These are phyloP conservation scores for Aspergillus campestris DNA, from an alignment of 495 filamentous ascomycete species.

Conservation along the genomic window DNA sequence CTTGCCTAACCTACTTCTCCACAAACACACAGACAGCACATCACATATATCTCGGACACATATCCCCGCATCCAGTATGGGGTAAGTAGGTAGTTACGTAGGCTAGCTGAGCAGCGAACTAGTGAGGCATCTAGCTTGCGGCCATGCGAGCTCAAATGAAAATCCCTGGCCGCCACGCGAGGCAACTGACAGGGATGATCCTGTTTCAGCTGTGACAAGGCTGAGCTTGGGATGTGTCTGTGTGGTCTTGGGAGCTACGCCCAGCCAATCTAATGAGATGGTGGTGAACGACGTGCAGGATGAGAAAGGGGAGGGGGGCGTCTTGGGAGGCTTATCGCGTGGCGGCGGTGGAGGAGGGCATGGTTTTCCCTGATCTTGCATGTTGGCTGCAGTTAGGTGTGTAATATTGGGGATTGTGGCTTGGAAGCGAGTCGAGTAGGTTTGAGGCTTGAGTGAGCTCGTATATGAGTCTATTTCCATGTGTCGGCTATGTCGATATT, in stretches of 20 bases:
- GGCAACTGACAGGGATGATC: slow-evolving; percentile 8
- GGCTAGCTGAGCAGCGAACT: neutral
- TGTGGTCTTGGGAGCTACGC: neutral
- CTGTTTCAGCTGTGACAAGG: neutral
- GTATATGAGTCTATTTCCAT: too few relatives aligned
- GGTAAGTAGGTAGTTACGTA: neutral
- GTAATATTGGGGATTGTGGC: too few relatives aligned
- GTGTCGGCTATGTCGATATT: too few relatives aligned
- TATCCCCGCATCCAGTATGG: neutral
- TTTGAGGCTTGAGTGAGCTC: too few relatives aligned
- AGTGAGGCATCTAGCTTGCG: neutral
- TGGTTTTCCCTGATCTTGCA: neutral
- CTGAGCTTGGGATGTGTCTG: neutral
- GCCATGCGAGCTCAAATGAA: slow-evolving; percentile 1
- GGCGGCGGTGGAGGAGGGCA: neutral
- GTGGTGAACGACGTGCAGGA: too few relatives aligned
- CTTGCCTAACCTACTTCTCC: too few relatives aligned
- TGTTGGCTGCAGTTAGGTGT: too few relatives aligned
- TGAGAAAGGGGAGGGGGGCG: too few relatives aligned
- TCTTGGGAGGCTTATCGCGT: too few relatives aligned
- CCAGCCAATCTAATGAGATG: neutral
- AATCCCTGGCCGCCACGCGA: slow-evolving; percentile 29
- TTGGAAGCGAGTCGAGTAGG: too few relatives aligned
- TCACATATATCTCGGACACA: neutral
- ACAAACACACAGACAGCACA: neutral